These are phyloP conservation scores for Calvatia gigantea DNA, from an alignment of 768 basidiomycete species.

Conservation along the genomic window DNA sequence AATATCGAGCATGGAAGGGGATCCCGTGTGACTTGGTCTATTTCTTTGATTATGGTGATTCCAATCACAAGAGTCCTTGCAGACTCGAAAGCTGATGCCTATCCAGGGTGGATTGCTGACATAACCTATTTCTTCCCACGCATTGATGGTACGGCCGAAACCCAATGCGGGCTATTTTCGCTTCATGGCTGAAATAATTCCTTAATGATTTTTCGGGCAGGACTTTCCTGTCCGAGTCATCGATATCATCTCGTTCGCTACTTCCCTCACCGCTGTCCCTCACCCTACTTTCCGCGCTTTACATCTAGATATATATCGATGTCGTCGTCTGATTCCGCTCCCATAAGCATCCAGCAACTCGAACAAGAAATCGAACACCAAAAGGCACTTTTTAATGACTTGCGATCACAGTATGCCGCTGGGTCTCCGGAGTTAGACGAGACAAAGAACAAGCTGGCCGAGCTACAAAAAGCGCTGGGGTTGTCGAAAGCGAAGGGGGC, in stretches of 20 bases:
- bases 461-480: constrained; percentile 58
- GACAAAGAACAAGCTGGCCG: constrained; percentile 65
- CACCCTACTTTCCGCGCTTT: background rate
- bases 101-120: background rate
- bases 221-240: constrained; percentile 6
- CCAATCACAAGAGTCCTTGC: too few relatives aligned
- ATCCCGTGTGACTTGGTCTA: too few relatives aligned
- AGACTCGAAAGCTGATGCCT: background rate
- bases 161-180: background rate
- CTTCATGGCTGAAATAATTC: background rate
- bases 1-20: background rate
- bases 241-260: constrained; percentile 2
- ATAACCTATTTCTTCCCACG: background rate
- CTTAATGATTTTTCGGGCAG: constrained; percentile 4
- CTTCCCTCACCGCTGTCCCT: background rate
- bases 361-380: constrained; percentile 54
- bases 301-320: background rate
- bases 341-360: constrained; percentile 25
- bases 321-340: background rate
- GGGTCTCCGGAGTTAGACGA: constrained; percentile 51
- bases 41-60: too few relatives aligned
- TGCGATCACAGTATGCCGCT: constrained; percentile 49
- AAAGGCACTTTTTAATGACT: constrained; percentile 55
- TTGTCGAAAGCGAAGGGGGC: constrained; percentile 22
- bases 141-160: background rate